A percentile compares a stretch with the other conserved stretches of the same genome.
These are phyloP conservation scores for Erigeron canadensis DNA, from an alignment of 129 eudicot genomes.

Conservation along the genomic window DNA sequence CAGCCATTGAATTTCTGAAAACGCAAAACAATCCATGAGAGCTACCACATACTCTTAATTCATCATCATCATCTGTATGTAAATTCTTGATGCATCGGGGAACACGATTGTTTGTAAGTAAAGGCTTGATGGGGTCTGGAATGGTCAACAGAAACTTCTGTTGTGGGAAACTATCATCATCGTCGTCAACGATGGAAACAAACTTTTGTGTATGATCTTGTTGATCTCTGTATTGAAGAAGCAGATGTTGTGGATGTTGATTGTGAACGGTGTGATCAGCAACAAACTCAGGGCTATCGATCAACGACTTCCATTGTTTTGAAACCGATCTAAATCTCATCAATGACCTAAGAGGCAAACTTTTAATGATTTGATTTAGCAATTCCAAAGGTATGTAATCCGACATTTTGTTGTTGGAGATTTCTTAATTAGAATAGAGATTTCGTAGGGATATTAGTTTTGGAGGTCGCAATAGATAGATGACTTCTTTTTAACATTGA, in stretches of 20 bases:
- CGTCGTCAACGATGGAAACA: background rate
- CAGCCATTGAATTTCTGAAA: background rate
- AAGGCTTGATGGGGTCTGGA: too few species aligned
- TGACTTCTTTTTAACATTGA: too few species aligned
- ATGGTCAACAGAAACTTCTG: too few species aligned
- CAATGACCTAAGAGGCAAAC: background rate
- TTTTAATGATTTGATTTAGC: background rate
- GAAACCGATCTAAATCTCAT: background rate
- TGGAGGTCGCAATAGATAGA: too few species aligned
- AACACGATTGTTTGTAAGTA: too few species aligned
- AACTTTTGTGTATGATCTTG: background rate
- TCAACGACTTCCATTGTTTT: slow-evolving; percentile 10
- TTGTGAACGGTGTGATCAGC: background rate
- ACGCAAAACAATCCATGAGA: slow-evolving; percentile 11
- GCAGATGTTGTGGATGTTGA: background rate
- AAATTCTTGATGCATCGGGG: background rate
- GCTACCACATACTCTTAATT: background rate
- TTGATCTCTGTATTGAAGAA: background rate
- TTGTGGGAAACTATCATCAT: background rate
- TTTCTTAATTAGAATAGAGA: too few species aligned
- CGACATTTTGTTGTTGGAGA: too few species aligned
- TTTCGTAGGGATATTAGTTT: too few species aligned
- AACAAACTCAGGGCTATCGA: background rate
- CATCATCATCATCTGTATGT: too few species aligned
- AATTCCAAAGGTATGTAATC: background rate